Conservation (phyloP, 2,329 filamentous ascomycete species). For the Xylariaceae sp. region DNA sequence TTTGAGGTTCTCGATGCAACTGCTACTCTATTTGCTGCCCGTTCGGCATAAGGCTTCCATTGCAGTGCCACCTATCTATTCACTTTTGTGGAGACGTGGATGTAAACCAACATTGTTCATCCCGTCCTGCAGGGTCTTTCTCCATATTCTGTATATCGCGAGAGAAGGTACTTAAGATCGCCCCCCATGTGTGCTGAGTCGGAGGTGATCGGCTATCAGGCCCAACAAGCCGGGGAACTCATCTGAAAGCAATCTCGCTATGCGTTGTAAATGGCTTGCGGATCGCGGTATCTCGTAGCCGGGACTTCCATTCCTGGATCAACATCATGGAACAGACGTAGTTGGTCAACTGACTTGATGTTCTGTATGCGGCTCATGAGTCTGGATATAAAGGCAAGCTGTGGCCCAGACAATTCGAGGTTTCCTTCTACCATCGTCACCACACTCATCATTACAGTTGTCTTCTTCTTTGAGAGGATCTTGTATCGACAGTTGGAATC, state of each 20-base stretch:
- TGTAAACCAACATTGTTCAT: neutral
- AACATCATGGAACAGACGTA: neutral
- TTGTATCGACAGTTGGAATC: conserved; percentile 10
- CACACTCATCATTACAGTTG: conserved; percentile 6
- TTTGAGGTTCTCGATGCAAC: too few relatives aligned
- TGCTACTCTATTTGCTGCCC: neutral
- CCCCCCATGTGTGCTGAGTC: conserved; percentile 5
- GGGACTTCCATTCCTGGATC: conserved; percentile 10
- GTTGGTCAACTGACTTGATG: conserved; percentile 1
- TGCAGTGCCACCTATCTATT: conserved; percentile 8
- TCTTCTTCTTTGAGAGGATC: neutral
- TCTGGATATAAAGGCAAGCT: conserved; percentile 14
- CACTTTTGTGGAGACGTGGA: conserved; percentile 7
- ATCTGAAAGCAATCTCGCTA: conserved; percentile 17
- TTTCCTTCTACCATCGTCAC: conserved; percentile 4
- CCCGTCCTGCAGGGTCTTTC: conserved; percentile 12
- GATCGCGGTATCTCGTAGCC: conserved; percentile 13
- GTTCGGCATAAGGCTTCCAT: conserved; percentile 5
- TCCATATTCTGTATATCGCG: conserved; percentile 1
- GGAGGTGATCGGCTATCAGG: conserved; percentile 16
- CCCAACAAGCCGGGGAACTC: conserved; percentile 16
- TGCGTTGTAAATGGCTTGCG: conserved; percentile 12
- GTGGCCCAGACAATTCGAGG: conserved; percentile 1
- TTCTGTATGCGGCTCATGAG: neutral
- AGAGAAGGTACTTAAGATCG: conserved; percentile 13